Evolutionary conservation across 441 rosid species (phyloP), one percentile per base, ranked within the genome.

Genomic region (Gossypium gossypioides): DNA sequence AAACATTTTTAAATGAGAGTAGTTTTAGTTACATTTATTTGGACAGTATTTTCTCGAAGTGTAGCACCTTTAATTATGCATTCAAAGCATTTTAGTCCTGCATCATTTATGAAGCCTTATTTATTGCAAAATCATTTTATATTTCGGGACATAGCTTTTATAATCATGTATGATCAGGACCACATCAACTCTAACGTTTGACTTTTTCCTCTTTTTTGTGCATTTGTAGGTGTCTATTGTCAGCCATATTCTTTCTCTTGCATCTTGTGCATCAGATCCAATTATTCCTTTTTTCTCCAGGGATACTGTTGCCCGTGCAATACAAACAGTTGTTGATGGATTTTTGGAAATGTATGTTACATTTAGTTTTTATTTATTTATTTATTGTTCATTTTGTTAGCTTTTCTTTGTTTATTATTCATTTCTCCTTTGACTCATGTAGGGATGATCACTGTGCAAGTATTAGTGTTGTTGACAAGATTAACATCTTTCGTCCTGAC

Each of bases 251-350:
- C 74, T 96, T 57, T 87, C 97, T 74, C 87, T 92, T 78, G 82
- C 89, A 55, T 96, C 95, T 68, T 78, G 84, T 83, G 81, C 83
- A 51, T 69, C 89, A 29, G 95, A 91, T 54, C 91, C 95, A 72
- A 72, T 86, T 27, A 76, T 85, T 77, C 98, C 99, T 60, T 81
- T 81, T 78, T 91, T 96, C 82, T 82, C 92, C 57, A 82, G 76
- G 81, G 93, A 88, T 76, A 80, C 81, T 24, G 80, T 89, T 72
- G 84, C 87, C 18, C 76, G 79, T 61, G 89, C 97, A 60, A 78
- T 96, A 76, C 91, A 79, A 81, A 92, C 96, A 51, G 84, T 96
- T 60, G 97, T 96, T 55, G 99, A 96, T 77, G 98, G 99, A 72
- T 96, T 96, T 80, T 68, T 93, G 85, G 98, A 93, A 82, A 84